Evolutionary conservation across 129 eudicot genomes (phyloP).

Genomic region (Pulicaria dysenterica): DNA sequence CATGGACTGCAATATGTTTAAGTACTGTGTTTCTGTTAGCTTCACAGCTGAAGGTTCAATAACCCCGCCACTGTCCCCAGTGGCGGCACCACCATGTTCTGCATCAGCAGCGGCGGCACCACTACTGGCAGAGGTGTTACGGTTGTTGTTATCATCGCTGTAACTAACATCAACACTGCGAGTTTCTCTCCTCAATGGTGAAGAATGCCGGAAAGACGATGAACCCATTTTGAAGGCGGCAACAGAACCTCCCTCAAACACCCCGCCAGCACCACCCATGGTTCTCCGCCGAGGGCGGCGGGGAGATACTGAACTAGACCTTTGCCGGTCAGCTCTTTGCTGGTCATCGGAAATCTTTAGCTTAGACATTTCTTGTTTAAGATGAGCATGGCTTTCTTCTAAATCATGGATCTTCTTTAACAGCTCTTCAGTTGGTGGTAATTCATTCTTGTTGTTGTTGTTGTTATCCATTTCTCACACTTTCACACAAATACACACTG

Average conservation of each 20-base stretch:
- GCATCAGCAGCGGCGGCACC: constrained; percentile 23
- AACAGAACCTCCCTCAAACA: constrained; percentile 42
- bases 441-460: constrained; percentile 33
- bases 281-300: constrained; percentile 43
- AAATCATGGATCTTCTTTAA: constrained; percentile 87
- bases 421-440: constrained; percentile 75
- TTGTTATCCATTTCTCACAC: constrained; percentile 37
- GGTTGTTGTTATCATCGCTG: constrained; percentile 23
- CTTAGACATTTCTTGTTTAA: constrained; percentile 88
- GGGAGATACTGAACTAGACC: constrained; percentile 82
- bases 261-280: constrained; percentile 41
- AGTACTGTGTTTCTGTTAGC: constrained; percentile 79
- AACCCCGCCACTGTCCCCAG: constrained; percentile 33
- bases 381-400: constrained; percentile 79
- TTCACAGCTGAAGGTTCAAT: constrained; percentile 54
- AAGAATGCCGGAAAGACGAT: constrained; percentile 66
- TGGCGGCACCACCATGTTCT: constrained; percentile 10
- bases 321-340: constrained; percentile 41
- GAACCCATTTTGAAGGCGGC: constrained; percentile 64
- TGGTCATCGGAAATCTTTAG: constrained; percentile 52
- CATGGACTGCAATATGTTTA: constrained; percentile 93
- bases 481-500: constrained; percentile 28
- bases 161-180: constrained; percentile 41
- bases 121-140: constrained; percentile 23
- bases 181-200: constrained; percentile 89